A percentile compares a stretch with the other conserved stretches of the same genome.
Evolutionary conservation across 1,139 yeast species (phyloP).

Genomic region (Pneumocystis jirovecii): DNA sequence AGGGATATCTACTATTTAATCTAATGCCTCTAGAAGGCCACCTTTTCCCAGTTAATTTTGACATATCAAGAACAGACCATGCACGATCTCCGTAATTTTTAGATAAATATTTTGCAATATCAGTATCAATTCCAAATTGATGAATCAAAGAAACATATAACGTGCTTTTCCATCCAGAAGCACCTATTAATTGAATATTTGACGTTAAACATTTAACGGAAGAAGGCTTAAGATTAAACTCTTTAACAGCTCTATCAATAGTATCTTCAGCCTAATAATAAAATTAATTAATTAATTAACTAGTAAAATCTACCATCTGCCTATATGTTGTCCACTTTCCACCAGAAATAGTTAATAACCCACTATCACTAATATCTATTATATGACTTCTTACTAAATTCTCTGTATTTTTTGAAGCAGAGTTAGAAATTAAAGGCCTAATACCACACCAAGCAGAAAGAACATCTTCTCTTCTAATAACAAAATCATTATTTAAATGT

Average conservation of each 20-base stretch:
- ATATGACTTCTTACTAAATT: constrained; percentile 85
- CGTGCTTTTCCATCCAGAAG: constrained; percentile 47
- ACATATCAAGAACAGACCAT: constrained; percentile 46
- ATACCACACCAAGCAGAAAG: constrained; percentile 95
- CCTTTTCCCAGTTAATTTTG: constrained; percentile 19
- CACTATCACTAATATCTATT: constrained; percentile 54
- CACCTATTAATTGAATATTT: constrained; percentile 63
- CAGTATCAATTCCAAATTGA: constrained; percentile 56
- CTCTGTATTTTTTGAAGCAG: constrained; percentile 48
- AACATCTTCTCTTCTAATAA: constrained; percentile 79
- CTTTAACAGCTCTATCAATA: constrained; percentile 54
- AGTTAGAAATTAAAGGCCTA: constrained; percentile 86
- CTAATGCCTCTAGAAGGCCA: constrained; percentile 24
- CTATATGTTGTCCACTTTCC: constrained; percentile 98
- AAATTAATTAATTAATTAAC: background rate
- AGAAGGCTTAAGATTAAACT: constrained; percentile 30
- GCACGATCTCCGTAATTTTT: constrained; percentile 85
- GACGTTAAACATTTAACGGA: constrained; percentile 37
- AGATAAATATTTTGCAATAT: constrained; percentile 68
- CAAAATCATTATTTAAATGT: constrained; percentile 60
- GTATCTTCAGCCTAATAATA: constrained; percentile 57
- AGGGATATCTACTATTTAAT: constrained; percentile 56
- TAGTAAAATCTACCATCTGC: constrained; percentile 43
- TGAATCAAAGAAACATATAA: constrained; percentile 71
- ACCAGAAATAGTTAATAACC: constrained; percentile 80